These are phyloP conservation scores for Agaricus blazei DNA, from an alignment of 768 basidiomycete genomes.

Conservation along the genomic window DNA sequence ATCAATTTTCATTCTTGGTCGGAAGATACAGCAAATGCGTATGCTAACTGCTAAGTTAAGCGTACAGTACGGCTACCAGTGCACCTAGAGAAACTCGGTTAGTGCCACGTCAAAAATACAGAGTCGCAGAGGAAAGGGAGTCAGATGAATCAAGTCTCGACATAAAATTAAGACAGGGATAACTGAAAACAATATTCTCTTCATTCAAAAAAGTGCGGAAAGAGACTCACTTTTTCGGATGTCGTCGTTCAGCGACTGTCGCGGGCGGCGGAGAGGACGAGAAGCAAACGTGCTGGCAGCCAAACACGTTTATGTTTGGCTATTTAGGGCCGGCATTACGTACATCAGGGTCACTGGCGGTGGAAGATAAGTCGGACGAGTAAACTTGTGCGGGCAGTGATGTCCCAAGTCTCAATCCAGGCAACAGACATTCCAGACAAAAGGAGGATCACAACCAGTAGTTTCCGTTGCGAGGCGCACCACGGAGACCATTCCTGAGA, in stretches of 20 bases:
- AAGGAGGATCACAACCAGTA: no score
- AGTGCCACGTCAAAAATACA: background rate
- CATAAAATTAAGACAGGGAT: slow-evolving; percentile 71
- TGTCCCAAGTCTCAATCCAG: no score
- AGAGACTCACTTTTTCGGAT: slow-evolving; percentile 4
- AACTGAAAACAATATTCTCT: slow-evolving; percentile 53
- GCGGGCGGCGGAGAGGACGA: background rate
- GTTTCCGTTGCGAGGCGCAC: no score
- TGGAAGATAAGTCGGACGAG: no score
- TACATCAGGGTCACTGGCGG: no score
- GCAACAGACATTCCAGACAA: no score
- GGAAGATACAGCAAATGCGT: background rate
- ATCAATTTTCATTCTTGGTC: background rate
- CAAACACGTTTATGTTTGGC: background rate
- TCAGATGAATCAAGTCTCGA: slow-evolving; percentile 34
- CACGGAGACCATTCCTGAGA: no score
- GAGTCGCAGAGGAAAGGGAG: background rate
- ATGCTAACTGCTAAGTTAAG: background rate
- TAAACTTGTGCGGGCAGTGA: no score
- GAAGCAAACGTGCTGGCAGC: background rate
- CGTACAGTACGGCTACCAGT: background rate
- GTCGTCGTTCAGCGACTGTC: background rate
- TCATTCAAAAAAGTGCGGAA: slow-evolving; percentile 17
- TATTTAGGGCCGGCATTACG: background rate
- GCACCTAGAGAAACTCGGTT: background rate